A percentile compares a stretch with the other conserved stretches of the same genome.
Evolutionary conservation across 345 rosid species (phyloP).

Genomic region (Aurinia saxatilis): DNA sequence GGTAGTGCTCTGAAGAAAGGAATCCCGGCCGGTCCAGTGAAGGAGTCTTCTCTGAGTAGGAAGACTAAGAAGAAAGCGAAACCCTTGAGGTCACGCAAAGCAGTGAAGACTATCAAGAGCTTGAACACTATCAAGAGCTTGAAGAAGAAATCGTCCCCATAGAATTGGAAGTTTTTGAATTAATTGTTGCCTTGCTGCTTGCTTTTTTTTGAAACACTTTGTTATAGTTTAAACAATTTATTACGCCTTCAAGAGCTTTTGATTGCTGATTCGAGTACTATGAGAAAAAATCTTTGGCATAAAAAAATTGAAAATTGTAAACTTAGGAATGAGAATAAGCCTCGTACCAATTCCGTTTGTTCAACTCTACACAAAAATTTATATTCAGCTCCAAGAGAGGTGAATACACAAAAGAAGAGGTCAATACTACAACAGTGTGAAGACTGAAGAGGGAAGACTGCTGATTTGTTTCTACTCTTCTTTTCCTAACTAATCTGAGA

Average conservation of each 20-base stretch:
- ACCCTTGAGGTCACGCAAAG: constrained; percentile 37
- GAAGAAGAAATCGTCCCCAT: constrained; percentile 46
- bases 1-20: constrained; percentile 99
- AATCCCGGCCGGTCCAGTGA: constrained; percentile 77
- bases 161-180: not conserved
- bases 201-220: not conserved
- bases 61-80: constrained; percentile 51
- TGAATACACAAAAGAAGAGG: not conserved
- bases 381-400: not conserved
- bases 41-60: constrained; percentile 46
- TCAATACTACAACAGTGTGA: not conserved
- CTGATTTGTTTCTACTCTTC: not conserved
- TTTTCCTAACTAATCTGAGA: not conserved
- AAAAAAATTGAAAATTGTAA: no score
- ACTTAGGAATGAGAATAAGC: no score
- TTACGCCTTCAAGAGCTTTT: not conserved
- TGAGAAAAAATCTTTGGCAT: constrained; percentile 1
- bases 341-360: not conserved
- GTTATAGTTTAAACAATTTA: constrained; percentile 11
- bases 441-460: not conserved
- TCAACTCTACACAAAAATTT: not conserved
- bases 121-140: constrained; percentile 44
- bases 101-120: constrained; percentile 38
- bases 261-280: constrained; percentile 5
- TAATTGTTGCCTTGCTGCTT: constrained; percentile 6